Base-by-base conservation (phyloP, 345 rosid species). In the Erucastrum elatum region DNA sequence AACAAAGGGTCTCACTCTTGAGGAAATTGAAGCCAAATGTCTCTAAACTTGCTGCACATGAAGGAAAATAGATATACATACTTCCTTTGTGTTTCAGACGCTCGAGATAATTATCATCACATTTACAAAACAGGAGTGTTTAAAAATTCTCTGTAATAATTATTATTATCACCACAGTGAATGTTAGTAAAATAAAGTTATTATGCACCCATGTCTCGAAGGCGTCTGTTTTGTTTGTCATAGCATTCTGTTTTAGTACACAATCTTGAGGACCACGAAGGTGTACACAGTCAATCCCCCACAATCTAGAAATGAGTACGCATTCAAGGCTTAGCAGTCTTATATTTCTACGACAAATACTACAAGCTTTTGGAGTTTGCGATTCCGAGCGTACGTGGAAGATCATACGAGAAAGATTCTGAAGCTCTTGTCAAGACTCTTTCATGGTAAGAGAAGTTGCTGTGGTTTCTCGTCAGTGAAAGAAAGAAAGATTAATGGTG, bases 1-100 rank as follows among this genome's bases (percentile, higher is more conserved):
- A 86, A 95, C 99, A 0, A 95, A 94, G 59, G 98, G 98, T 68
- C 94, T 94, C 53, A 92, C 90, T 64, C 97, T 94, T 1, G 98
- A 94, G 80, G 98, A 94, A 83, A 92, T 94, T 3, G 97, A 94
- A 79, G 92, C 89, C 46, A 90, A 85, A 85, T 94, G 97, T 84
- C 84, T 94, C 63, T 92, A 82, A 77, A 34, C 2, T 0, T 65
- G 4, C 39, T 60, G 27, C 75, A 60, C 66, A 8, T 25, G 7
- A 37, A 39, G 75, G 8, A 25, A 41, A 41, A n/a, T 13, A 26
- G 10, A 53, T 30, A 1, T 51, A n/a, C 16, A 26, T 60, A 60
- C 64, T 8, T 68, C 25, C 35, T 60, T 4, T n/a, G 35, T 56
- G 33, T 35, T 30, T 69, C 46, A 16, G 17, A 53, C 31, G 30